Conservation (phyloP, 1,139 yeast species). For the Blastobotrys ciferrii region DNA sequence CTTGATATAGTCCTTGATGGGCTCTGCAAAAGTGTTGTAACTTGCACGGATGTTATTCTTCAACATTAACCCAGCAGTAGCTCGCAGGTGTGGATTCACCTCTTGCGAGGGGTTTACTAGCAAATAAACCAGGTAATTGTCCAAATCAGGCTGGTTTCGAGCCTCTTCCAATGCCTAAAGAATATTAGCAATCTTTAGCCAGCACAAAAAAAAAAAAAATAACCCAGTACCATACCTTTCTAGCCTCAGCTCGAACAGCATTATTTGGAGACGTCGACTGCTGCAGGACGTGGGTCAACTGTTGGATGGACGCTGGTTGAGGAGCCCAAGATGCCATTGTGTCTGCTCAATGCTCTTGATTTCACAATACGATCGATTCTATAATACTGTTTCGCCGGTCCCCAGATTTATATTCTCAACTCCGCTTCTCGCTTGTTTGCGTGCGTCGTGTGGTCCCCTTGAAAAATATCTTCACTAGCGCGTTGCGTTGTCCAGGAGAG, state of each 20-base stretch:
- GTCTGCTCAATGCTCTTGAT: conserved; percentile 6
- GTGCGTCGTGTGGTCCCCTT: too few relatives aligned
- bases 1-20: conserved; percentile 54
- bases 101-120: conserved; percentile 53
- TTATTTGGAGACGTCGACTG: conserved; percentile 64
- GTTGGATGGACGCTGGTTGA: conserved; percentile 57
- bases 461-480: too few relatives aligned
- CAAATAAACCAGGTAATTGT: conserved; percentile 71
- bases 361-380: too few relatives aligned
- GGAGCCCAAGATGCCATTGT: conserved; percentile 54
- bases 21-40: conserved; percentile 29
- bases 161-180: conserved; percentile 61
- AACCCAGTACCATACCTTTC: conserved; percentile 20
- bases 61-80: conserved; percentile 83
- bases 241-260: conserved; percentile 55
- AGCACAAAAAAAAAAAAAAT: not conserved
- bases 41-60: conserved; percentile 62
- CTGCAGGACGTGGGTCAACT: conserved; percentile 59
- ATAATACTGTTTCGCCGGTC: too few relatives aligned
- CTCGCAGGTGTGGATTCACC: conserved; percentile 60
- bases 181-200: not conserved
- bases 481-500: too few relatives aligned
- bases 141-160: conserved; percentile 66
- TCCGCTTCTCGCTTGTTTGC: too few relatives aligned
- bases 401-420: too few relatives aligned